Evolutionary conservation across 1,284 basidiomycete species (phyloP), one percentile per base, ranked within the genome.

Genomic region (Leccinum solheimii): DNA sequence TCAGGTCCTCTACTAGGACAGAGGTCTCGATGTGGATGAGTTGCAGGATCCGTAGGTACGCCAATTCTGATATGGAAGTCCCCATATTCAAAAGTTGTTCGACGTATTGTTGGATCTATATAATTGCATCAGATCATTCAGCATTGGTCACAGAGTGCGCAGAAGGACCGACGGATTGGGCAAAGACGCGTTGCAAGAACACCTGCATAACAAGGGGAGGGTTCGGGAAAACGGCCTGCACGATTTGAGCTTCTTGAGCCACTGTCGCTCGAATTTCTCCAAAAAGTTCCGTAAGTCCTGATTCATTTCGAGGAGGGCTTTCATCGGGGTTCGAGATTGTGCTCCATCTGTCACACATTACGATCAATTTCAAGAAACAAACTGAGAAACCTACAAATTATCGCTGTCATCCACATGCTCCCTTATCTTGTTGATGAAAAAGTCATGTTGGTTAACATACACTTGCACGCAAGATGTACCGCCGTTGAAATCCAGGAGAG

Each of bases 361-460:
- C 55, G 68, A 40, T 2, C 45, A 11, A 61, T 38, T 23, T 23
- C 16, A 38, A 8, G 14, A 32, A 60, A 23, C 53, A 19, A 55
- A 60, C n/a, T 4, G 61, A 40, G 55, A 55, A 23, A 63, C 87
- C 60, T 70, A 94, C 91, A 96, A 72, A 30, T 80, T 80, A 63
- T 86, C 85, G 56, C 86, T 83, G 58, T 79, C 79, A 51, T 81
- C 78, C 65, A 81, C 83, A 45, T 80, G 81, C 62, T 88, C 89
- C 49, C 85, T 84, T 49, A 90, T 85, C 59, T 91, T 86, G 72
- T 97, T 97, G 73, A 98, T 97, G 81, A 98, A 98, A 80, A 98
- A 98, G 75, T 99, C 97, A 72, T 99, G 97, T 76, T 99, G 97
- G 71, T 99, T 99, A 64, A 99, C 97, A 72, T 99, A 99, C 32